Evolutionary conservation across 2,329 filamentous ascomycete species (phyloP).

Genomic region (Delphinella strobiligena): DNA sequence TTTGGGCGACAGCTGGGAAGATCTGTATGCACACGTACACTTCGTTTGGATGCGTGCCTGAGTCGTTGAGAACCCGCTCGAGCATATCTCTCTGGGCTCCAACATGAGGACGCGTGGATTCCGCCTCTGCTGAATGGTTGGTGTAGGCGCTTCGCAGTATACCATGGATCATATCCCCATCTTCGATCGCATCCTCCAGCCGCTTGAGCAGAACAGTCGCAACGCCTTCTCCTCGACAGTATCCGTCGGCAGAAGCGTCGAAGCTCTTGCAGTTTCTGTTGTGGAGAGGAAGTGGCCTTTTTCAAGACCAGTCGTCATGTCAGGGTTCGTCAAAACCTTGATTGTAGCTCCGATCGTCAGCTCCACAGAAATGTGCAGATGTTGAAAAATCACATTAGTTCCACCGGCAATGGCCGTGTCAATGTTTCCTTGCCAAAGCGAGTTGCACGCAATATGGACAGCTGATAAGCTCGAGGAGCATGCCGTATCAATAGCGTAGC

Average conservation of each 20-base stretch:
- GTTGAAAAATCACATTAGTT: conserved; percentile 12
- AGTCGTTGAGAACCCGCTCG: too few relatives aligned
- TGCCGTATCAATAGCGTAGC: conserved; percentile 18
- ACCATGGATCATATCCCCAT: conserved; percentile 31
- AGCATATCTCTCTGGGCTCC: conserved; percentile 11
- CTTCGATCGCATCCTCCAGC: conserved; percentile 33
- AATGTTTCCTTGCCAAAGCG: conserved; percentile 18
- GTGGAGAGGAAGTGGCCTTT: conserved; percentile 16
- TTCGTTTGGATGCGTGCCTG: too few relatives aligned
- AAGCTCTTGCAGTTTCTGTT: conserved; percentile 15
- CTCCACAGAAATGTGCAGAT: too few relatives aligned
- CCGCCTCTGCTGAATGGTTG: conserved; percentile 17
- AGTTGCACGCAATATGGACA: conserved; percentile 16
- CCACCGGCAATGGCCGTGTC: conserved; percentile 20
- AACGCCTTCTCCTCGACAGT: conserved; percentile 42
- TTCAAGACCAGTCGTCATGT: conserved; percentile 15
- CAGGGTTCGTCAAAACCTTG: conserved; percentile 18
- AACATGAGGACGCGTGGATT: conserved; percentile 19
- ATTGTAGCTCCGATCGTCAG: neutral
- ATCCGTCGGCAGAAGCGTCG: conserved; percentile 33
- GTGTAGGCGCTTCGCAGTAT: conserved; percentile 15
- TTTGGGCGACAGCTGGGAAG: conserved; percentile 12
- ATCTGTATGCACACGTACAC: too few relatives aligned
- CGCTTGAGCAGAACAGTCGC: conserved; percentile 40
- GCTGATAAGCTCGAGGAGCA: conserved; percentile 18